Percentiles rank a stretch among this genome's conserved stretches.
Evolutionary conservation across 164 flowering plant genomes (phyloP).

Genomic region (Pachysandra terminalis): DNA sequence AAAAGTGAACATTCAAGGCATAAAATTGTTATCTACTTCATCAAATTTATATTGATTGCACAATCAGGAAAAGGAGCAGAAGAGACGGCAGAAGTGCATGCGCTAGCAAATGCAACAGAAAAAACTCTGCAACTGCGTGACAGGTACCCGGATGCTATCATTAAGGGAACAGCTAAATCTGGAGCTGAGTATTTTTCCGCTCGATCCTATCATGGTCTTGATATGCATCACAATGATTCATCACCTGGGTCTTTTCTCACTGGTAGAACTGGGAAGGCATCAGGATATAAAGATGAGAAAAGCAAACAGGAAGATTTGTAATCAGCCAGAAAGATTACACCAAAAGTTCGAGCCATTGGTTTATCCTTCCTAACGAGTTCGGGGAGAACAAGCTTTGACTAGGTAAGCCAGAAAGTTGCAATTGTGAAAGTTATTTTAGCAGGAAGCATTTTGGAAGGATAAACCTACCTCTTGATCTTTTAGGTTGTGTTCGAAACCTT

Average conservation of each 20-base stretch:
- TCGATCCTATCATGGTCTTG: constrained; percentile 84
- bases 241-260: constrained; percentile 40
- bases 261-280: constrained; percentile 86
- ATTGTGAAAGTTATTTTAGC: too few relatives aligned
- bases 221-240: constrained; percentile 35
- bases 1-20: too few relatives aligned
- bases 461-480: too few relatives aligned
- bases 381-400: too few relatives aligned
- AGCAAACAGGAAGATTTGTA: constrained; percentile 5
- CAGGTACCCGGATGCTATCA: constrained; percentile 26
- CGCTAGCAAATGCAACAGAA: constrained; percentile 51
- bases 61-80: constrained; percentile 27
- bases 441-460: too few relatives aligned
- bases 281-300: constrained; percentile 70
- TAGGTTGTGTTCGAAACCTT: too few relatives aligned
- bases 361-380: too few relatives aligned
- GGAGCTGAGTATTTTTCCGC: constrained; percentile 69
- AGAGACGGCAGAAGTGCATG: constrained; percentile 37
- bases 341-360: too few relatives aligned
- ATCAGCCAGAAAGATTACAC: too few relatives aligned
- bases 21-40: too few relatives aligned
- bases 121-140: constrained; percentile 62
- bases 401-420: too few relatives aligned
- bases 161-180: constrained; percentile 53
- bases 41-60: too few relatives aligned